These are phyloP conservation scores for grape (Vitis vinifera) DNA, from an alignment of 164 flowering plant species.

Conservation along the genomic window DNA sequence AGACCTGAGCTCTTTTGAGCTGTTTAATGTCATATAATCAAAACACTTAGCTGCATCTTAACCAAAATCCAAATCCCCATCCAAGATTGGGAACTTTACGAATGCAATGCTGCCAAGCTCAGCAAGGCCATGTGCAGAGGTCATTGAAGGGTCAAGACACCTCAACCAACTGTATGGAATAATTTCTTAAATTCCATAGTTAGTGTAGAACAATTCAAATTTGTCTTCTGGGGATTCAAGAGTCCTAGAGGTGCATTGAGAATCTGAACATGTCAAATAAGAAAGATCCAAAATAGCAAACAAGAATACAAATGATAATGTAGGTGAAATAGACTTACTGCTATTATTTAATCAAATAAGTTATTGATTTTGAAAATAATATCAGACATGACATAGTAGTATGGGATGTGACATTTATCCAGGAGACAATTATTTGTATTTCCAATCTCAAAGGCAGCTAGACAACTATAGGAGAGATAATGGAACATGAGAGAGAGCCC, in stretches of 20 bases:
- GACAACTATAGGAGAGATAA: neutral
- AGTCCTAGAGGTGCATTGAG: slow-evolving; percentile 82
- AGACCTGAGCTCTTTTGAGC: slow-evolving; percentile 65
- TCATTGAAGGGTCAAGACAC: slow-evolving; percentile 73
- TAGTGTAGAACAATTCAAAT: slow-evolving; percentile 93
- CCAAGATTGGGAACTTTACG: slow-evolving; percentile 71
- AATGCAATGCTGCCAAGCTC: slow-evolving; percentile 89
- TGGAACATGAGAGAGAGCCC: too few relatives aligned
- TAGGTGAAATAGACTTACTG: too few relatives aligned
- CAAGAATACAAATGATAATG: neutral
- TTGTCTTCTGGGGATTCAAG: slow-evolving; percentile 66
- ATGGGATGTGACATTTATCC: too few relatives aligned
- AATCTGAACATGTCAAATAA: slow-evolving; percentile 42
- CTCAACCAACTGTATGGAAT: slow-evolving; percentile 68
- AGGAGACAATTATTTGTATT: too few relatives aligned
- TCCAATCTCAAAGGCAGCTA: neutral
- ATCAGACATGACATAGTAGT: too few relatives aligned
- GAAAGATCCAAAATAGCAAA: neutral
- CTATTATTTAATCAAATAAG: too few relatives aligned
- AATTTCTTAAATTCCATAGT: slow-evolving; percentile 91
- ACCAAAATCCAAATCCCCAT: slow-evolving; percentile 90
- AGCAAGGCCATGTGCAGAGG: slow-evolving; percentile 81
- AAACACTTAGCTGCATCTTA: slow-evolving; percentile 80
- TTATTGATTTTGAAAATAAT: too few relatives aligned
- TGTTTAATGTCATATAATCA: slow-evolving; percentile 50